These are phyloP conservation scores for Stephania yunnanensis DNA, from an alignment of 164 flowering plant genomes.

Conservation along the genomic window DNA sequence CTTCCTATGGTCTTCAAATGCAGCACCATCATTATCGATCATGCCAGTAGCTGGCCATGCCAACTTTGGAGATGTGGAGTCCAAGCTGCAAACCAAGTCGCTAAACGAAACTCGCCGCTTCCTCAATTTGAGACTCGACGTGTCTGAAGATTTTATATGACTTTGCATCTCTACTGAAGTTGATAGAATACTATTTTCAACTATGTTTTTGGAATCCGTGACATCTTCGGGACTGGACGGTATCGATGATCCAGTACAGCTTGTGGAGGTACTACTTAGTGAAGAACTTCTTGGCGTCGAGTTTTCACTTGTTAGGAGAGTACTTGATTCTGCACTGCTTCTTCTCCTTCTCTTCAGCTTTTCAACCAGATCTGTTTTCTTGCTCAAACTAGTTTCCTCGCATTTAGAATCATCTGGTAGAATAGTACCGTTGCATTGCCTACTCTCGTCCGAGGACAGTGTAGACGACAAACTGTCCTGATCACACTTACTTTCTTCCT, in stretches of 20 bases:
- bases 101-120: slow-evolving; percentile 9
- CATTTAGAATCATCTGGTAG: no score
- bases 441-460: slow-evolving; percentile 14
- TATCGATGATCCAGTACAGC: no score
- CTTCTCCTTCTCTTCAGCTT: no score
- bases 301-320: no score
- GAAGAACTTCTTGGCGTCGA: no score
- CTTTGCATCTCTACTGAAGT: neutral
- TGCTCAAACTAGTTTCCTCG: no score
- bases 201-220: no score
- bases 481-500: neutral
- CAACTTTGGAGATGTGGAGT: neutral
- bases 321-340: no score
- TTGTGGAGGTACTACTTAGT: no score
- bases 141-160: neutral
- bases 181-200: neutral
- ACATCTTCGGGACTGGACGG: no score
- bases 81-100: neutral
- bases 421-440: neutral
- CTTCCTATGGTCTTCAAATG: neutral
- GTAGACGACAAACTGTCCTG: slow-evolving; percentile 15
- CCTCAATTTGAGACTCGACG: neutral
- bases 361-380: no score
- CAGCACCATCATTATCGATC: neutral
- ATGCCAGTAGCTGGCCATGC: neutral